Percentiles rank a stretch among this genome's conserved stretches.
Conservation (phyloP, 108 stramenopile species). For the Nannochloropsis granulata region DNA sequence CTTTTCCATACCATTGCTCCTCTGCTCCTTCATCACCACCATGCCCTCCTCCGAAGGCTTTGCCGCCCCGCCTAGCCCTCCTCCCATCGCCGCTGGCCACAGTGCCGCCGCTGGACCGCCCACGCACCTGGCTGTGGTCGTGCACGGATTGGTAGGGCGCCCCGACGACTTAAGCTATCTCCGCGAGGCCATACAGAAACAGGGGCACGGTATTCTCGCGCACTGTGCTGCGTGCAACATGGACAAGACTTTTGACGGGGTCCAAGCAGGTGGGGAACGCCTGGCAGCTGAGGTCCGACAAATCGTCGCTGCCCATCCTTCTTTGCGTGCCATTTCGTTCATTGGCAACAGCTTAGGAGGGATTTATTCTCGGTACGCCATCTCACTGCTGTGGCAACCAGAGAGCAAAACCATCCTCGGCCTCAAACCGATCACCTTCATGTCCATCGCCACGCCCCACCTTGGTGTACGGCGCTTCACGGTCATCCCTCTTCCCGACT, state of each 20-base stretch:
- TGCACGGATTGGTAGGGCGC: conserved; percentile 12
- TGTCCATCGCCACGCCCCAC: conserved; percentile 34
- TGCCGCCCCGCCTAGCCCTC: background rate
- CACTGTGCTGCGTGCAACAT: conserved; percentile 10
- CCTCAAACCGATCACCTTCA: background rate
- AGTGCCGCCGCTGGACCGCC: background rate
- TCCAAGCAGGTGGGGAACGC: conserved; percentile 4
- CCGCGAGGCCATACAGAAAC: background rate
- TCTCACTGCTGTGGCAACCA: conserved; percentile 3
- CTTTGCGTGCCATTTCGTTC: conserved; percentile 16
- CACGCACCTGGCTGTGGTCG: background rate
- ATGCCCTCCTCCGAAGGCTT: background rate
- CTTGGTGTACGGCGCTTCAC: conserved; percentile 32
- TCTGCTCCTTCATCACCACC: background rate
- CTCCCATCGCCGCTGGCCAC: background rate
- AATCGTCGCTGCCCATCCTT: conserved; percentile 4
- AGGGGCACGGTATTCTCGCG: conserved; percentile 1
- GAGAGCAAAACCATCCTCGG: background rate
- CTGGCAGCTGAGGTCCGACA: conserved; percentile 1
- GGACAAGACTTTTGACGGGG: conserved; percentile 19
- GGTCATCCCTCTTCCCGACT: conserved; percentile 16
- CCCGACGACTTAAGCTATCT: conserved; percentile 19
- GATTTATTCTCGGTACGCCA: conserved; percentile 29
- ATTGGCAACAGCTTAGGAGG: conserved; percentile 43
- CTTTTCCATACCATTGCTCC: background rate